phyloP scores from a whole-genome alignment of 2,329 filamentous ascomycete genomes.

The Fusarium sp. region DNA sequence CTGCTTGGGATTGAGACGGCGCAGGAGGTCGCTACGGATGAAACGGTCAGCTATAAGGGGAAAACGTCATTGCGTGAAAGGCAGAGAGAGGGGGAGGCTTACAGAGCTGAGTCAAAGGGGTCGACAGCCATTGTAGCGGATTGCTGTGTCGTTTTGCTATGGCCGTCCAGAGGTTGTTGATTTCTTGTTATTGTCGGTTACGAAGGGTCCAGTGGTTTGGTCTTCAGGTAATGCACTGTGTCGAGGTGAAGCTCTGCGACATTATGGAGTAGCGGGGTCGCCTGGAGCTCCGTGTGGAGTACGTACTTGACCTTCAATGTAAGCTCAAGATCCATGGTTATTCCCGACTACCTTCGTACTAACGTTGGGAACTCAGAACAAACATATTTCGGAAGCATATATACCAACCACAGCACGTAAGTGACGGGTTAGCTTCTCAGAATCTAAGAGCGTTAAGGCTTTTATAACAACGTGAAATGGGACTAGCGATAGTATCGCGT shows the following conservation, averaged over 20 bases:
- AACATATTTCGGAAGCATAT: not conserved
- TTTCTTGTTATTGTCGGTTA: not conserved
- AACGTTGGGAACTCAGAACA: not conserved
- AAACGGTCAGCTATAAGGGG: slow-evolving; percentile 24
- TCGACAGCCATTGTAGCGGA: slow-evolving; percentile 63
- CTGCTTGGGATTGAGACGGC: slow-evolving; percentile 94
- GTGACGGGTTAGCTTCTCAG: not conserved
- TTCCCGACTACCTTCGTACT: not conserved
- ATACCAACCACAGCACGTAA: not conserved
- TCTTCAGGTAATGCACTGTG: slow-evolving; percentile 6
- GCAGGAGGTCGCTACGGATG: slow-evolving; percentile 87
- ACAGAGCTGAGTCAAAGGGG: slow-evolving; percentile 82
- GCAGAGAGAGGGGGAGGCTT: slow-evolving; percentile 51
- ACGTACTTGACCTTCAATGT: slow-evolving; percentile 26
- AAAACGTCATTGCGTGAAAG: slow-evolving; percentile 4
- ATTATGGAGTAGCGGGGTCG: slow-evolving; percentile 43
- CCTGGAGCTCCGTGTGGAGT: slow-evolving; percentile 35
- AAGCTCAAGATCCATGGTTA: slow-evolving; percentile 8
- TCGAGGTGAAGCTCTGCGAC: slow-evolving; percentile 36
- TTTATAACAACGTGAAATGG: not conserved
- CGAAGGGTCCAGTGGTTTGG: slow-evolving; percentile 1
- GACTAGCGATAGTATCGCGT: not conserved
- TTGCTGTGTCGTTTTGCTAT: not conserved
- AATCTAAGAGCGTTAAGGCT: too few relatives aligned
- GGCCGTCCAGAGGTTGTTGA: not conserved